phyloP scores from a whole-genome alignment of 176 grass and related monocot genomes.

The Oryza brachyantha region DNA sequence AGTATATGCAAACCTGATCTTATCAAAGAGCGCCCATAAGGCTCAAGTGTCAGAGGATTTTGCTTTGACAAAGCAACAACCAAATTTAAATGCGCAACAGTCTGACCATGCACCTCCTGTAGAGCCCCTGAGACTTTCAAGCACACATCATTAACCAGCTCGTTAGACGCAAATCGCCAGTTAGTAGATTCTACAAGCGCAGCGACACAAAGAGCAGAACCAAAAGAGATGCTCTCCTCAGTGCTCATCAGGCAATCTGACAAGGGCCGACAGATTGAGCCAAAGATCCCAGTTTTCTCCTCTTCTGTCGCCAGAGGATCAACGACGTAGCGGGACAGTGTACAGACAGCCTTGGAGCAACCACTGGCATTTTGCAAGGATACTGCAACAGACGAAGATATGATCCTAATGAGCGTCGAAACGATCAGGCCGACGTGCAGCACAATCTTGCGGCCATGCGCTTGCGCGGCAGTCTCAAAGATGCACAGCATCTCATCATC shows the following conservation, averaged over 20 bases:
- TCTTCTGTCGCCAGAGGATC: slow-evolving; percentile 44
- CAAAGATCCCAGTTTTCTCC: slow-evolving; percentile 46
- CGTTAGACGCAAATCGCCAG: slow-evolving; percentile 52
- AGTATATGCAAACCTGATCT: slow-evolving; percentile 61
- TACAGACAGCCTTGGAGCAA: slow-evolving; percentile 49
- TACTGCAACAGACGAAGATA: slow-evolving; percentile 27
- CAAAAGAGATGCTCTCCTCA: slow-evolving; percentile 46
- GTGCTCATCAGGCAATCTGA: slow-evolving; percentile 58
- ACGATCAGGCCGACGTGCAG: slow-evolving; percentile 48
- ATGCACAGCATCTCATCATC: slow-evolving; percentile 47
- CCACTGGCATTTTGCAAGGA: slow-evolving; percentile 25
- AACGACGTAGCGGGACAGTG: slow-evolving; percentile 47
- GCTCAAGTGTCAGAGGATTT: slow-evolving; percentile 52
- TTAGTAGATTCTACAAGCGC: slow-evolving; percentile 56
- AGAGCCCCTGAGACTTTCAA: slow-evolving; percentile 58
- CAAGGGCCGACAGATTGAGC: slow-evolving; percentile 46
- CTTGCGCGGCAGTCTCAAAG: slow-evolving; percentile 53
- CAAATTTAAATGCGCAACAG: slow-evolving; percentile 48
- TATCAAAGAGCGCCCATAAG: slow-evolving; percentile 67
- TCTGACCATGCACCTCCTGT: slow-evolving; percentile 46
- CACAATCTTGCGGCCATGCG: slow-evolving; percentile 47
- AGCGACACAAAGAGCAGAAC: slow-evolving; percentile 50
- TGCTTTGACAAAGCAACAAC: slow-evolving; percentile 45
- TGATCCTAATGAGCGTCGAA: slow-evolving; percentile 33
- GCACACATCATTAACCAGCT: slow-evolving; percentile 64